Evolutionary conservation across 257 asterid genomes (phyloP).

Genomic region (Mentha longifolia): DNA sequence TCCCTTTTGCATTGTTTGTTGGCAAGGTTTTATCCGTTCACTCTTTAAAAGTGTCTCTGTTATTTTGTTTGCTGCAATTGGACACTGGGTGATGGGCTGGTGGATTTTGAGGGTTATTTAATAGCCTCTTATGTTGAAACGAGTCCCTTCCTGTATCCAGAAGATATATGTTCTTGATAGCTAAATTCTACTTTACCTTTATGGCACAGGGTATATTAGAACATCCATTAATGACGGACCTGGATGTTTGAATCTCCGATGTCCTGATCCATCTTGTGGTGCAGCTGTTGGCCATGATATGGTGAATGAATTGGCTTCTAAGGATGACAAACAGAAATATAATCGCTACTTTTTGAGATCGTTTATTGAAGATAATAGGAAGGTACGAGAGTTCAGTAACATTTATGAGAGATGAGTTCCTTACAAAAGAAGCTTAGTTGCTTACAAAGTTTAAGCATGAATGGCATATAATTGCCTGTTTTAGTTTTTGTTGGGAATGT

Average conservation of each 20-base stretch:
- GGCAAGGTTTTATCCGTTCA: slow-evolving; percentile 68
- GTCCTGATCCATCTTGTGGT: slow-evolving; percentile 92
- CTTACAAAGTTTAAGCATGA: neutral
- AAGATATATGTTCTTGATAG: slow-evolving; percentile 5
- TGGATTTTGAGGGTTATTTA: slow-evolving; percentile 10
- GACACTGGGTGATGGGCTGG: neutral
- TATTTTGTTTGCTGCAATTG: slow-evolving; percentile 24
- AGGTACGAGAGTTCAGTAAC: slow-evolving; percentile 52
- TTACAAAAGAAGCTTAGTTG: neutral
- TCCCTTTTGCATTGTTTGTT: slow-evolving; percentile 80
- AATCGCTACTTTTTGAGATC: slow-evolving; percentile 79
- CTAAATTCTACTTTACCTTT: slow-evolving; percentile 35
- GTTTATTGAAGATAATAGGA: slow-evolving; percentile 82
- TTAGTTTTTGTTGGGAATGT: neutral
- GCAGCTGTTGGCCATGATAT: slow-evolving; percentile 90
- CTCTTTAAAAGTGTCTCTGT: slow-evolving; percentile 21
- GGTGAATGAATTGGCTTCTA: slow-evolving; percentile 66
- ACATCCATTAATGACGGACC: slow-evolving; percentile 90
- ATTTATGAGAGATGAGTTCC: slow-evolving; percentile 20
- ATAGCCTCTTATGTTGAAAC: neutral
- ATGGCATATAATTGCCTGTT: neutral
- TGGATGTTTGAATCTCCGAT: slow-evolving; percentile 91
- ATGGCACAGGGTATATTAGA: slow-evolving; percentile 71
- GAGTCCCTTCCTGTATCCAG: slow-evolving; percentile 10
- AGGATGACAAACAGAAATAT: slow-evolving; percentile 67